Conservation (phyloP, 108 stramenopile species). For the Mediolabrus comicus region DNA sequence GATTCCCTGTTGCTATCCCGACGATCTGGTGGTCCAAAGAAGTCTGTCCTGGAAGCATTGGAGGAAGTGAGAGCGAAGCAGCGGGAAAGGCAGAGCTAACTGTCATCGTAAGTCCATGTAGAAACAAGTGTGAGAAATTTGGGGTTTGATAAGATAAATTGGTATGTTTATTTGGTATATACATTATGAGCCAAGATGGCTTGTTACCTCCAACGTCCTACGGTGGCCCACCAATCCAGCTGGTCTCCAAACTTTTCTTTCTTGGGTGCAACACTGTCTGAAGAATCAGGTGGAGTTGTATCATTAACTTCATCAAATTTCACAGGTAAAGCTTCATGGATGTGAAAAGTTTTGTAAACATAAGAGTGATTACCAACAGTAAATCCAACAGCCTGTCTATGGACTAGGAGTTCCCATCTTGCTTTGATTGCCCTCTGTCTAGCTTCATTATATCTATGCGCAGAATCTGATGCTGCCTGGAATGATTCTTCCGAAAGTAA, state of each 20-base stretch:
- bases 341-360: slow-evolving; percentile 71
- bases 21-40: slow-evolving; percentile 1
- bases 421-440: slow-evolving; percentile 63
- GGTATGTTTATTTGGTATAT: no score
- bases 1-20: background rate
- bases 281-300: background rate
- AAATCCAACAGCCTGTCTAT: slow-evolving; percentile 84
- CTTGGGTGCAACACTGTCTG: slow-evolving; percentile 1
- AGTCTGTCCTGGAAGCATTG: slow-evolving; percentile 14
- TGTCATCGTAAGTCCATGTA: background rate
- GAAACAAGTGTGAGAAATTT: background rate
- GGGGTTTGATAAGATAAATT: no score
- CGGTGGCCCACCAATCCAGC: slow-evolving; percentile 75
- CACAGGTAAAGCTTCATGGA: slow-evolving; percentile 52
- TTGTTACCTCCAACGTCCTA: slow-evolving; percentile 71
- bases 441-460: slow-evolving; percentile 57
- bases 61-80: slow-evolving; percentile 21
- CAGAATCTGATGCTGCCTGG: slow-evolving; percentile 39
- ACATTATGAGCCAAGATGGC: slow-evolving; percentile 1
- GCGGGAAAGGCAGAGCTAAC: background rate
- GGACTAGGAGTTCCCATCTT: slow-evolving; percentile 85
- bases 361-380: slow-evolving; percentile 73
- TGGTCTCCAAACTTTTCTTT: slow-evolving; percentile 62
- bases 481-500: slow-evolving; percentile 9
- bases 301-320: slow-evolving; percentile 12